phyloP scores from a whole-genome alignment of 495 filamentous ascomycete genomes.

The Talaromyces wortmannii region DNA sequence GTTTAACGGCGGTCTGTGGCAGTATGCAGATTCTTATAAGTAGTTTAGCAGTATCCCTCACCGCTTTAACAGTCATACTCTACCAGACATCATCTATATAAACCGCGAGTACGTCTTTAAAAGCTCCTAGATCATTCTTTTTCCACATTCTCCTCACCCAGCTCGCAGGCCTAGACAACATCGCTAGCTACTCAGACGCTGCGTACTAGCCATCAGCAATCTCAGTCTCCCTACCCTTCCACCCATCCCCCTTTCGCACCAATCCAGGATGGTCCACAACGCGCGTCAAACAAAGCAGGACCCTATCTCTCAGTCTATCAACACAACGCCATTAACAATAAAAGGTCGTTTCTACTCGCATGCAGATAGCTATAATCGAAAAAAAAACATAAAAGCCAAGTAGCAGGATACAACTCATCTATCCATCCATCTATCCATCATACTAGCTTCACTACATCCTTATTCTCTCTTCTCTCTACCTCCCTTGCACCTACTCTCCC shows the following conservation, averaged over 20 bases:
- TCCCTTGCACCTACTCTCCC: no score
- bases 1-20: not conserved
- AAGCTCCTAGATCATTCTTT: not conserved
- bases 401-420: not conserved
- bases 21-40: not conserved
- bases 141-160: not conserved
- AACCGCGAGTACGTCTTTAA: not conserved
- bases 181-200: not conserved
- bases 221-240: not conserved
- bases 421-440: no score
- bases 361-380: no score
- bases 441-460: no score
- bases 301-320: not conserved
- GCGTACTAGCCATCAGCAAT: no score
- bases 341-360: no score
- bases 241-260: not conserved
- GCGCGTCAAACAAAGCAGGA: not conserved
- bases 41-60: not conserved
- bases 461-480: no score
- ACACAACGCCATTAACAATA: not conserved
- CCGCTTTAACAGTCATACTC: not conserved
- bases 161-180: not conserved
- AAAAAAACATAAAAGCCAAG: no score
- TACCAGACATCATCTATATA: not conserved
- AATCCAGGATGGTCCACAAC: not conserved